Conservation (phyloP, 1,139 yeast genomes). For the Zygosaccharomyces pseudobailii region DNA sequence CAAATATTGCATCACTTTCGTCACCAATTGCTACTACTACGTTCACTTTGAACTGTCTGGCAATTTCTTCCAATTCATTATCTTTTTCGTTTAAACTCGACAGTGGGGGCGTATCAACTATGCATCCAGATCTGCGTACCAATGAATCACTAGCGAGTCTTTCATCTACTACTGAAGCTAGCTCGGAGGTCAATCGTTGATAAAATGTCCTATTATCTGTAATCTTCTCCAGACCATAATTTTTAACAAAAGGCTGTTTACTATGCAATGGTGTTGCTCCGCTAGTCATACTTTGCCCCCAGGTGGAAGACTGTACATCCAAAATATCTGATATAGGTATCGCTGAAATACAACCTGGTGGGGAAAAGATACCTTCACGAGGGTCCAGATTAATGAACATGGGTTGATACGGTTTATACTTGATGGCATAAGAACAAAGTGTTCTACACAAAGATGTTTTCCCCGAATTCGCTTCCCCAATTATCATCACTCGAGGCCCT, state of each 20-base stretch:
- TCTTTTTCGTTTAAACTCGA: constrained; percentile 45
- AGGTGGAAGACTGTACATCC: constrained; percentile 69
- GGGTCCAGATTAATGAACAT: constrained; percentile 82
- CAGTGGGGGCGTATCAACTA: constrained; percentile 79
- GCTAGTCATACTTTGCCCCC: constrained; percentile 84
- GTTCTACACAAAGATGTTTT: constrained; percentile 72
- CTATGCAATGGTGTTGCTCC: constrained; percentile 82
- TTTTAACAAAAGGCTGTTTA: constrained; percentile 80
- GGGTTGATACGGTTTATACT: constrained; percentile 58
- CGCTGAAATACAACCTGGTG: constrained; percentile 85
- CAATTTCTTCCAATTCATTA: constrained; percentile 31
- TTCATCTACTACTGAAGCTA: constrained; percentile 55
- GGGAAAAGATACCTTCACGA: constrained; percentile 65
- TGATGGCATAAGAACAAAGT: constrained; percentile 69
- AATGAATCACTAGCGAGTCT: constrained; percentile 54
- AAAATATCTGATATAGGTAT: constrained; percentile 76
- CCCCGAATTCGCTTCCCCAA: constrained; percentile 74
- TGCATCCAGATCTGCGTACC: constrained; percentile 56
- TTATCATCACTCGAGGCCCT: constrained; percentile 67
- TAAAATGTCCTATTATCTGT: constrained; percentile 59
- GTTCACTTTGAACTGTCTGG: constrained; percentile 41
- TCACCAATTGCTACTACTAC: constrained; percentile 56
- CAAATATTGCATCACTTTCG: constrained; percentile 42
- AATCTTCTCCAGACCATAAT: constrained; percentile 65
- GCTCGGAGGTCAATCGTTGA: constrained; percentile 48